Base-by-base conservation (phyloP, 345 rosid genomes). In the Acer campestre region DNA sequence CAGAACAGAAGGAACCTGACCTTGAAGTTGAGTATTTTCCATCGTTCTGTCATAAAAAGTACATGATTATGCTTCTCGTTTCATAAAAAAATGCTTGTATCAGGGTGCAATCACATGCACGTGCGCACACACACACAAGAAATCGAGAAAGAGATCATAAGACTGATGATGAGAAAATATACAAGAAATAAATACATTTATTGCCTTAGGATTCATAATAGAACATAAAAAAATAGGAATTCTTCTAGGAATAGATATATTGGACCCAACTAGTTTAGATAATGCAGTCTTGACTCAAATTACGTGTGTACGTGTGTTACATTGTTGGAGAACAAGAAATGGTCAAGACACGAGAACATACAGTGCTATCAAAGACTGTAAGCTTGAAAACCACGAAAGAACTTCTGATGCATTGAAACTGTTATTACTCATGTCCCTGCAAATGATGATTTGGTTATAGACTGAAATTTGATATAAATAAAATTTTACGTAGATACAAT, bases 351-450 rank as follows among this genome's bases (percentile, higher is more conserved):
- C 62, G 63, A 78, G 80, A 10, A 71, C 89, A 23, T 95, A 95
- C 98, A 95, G 69, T 75, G 95, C 85, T 82, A 94, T 84, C 51
- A 95, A 80, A 63, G 88, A 77, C 40, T 20, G 46, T 67, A 89
- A 78, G 13, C 82, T 77, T 48, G 85, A 70, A 56, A 89, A 63
- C 97, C 96, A 95, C 16, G 85, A 18, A 55, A 93, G 94, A 78
- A 92, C 75, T 1, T 49, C 78, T 64, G 93, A 51, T 8, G 72
- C 6, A 1, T 75, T 79, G 29, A 95, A 92, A 75, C 83, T 86
- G 29, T 93, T 95, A 78, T 90, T 93, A 81, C 98, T 92, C 70
- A 93, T 64, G 77, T 92, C 98, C 85, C 99, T 95, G 87, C 74
- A 80, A 25, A 80, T 35, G 74, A 66, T 17, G 56, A 70, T 70